Evolutionary conservation across 495 filamentous ascomycete genomes (phyloP), one percentile per base, ranked within the genome.

Genomic region (Trichoderma orchidacearum): DNA sequence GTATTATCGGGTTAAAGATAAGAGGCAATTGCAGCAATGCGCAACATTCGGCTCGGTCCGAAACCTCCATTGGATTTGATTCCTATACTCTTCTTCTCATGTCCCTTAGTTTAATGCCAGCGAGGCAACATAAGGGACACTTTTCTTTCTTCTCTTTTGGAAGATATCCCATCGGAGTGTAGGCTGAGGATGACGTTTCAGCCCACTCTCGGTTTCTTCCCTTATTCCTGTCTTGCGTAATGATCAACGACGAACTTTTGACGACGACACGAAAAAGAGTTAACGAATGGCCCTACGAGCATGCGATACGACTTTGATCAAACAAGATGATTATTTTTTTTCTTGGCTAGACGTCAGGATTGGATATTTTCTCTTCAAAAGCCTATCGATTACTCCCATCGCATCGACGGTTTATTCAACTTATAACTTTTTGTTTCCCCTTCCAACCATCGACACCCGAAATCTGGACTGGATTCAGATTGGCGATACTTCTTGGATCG

Each of bases 1-100:
- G 30, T 32, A 30, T n/a, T 30, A 27, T 34, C 36, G 53, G 53
- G 53, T 55, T 55, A 55, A 55, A 55, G 53, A 55, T 35, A 55
- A 55, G 53, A 55, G 53, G 53, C 30, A 38, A 48, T 23, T 34
- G 53, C 53, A 55, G 53, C 53, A 55, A 55, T 55, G 53, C 53
- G 28, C 53, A 32, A 55, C 29, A 34, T 8, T 55, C 53, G 53
- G 53, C 53, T 25, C 53, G 53, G 53, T 23, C 53, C 53, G 53
- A 55, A 25, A 55, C 53, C 53, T 35, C 30, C 30, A 35, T 23
- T 34, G 23, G 53, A 27, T 36, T 27, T 27, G 30, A 34, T 36
- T 55, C 31, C 53, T 55, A 21, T 23, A 25, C 31, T 38, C 27
- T 32, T 35, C 11, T 55, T 35, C 32, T 36, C 53, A 11, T 55